Base-by-base conservation (phyloP, 345 rosid genomes). In the Isatis tinctoria region DNA sequence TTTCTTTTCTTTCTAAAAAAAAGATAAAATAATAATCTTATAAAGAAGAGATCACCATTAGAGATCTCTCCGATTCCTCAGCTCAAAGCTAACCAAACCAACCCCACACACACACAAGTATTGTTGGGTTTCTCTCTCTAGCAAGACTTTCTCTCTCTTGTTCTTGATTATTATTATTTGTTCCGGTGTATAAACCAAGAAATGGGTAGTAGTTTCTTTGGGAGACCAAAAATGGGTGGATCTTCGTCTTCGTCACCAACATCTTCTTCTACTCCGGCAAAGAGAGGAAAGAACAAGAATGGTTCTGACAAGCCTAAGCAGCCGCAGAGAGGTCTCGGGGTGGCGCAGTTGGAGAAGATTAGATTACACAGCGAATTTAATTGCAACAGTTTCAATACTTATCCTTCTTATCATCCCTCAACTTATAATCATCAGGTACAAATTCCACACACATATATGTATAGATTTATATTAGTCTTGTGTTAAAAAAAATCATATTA, bases 311-410 rank as follows among this genome's bases (percentile, higher is more conserved):
- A 88, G 86, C 97, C 89, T 41, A 95, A 87, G 78, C 97, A 88
- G 51, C 99, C 98, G 0, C 98, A 95, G 61, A 87, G 99, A 84
- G 99, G 99, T 13, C 97, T 92, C 11, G 99, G 99, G 4, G 99
- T 95, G 8, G 99, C 99, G 63, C 97, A 95, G 72, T 78, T 95
- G 78, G 99, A 95, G 83, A 86, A 88, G 82, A 88, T 90, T 78
- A 88, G 94, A 81, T 74, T 90, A 81, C 86, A 88, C 62, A 84
- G 87, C 8, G 89, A 88, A 73, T 62, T 81, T 67, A 81, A 78
- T 44, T 70, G 70, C 73, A 53, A 61, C 44, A 67, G 52, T 40
- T 78, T 62, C 41, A 73, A 77, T 59, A 48, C 67, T 71, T 85
- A 74, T 44, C 87, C 87, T 39, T 79, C 87, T 10, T 78, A 75